These are phyloP conservation scores for Pyrenophora teres DNA, from an alignment of 2,329 filamentous ascomycete species.

Conservation along the genomic window DNA sequence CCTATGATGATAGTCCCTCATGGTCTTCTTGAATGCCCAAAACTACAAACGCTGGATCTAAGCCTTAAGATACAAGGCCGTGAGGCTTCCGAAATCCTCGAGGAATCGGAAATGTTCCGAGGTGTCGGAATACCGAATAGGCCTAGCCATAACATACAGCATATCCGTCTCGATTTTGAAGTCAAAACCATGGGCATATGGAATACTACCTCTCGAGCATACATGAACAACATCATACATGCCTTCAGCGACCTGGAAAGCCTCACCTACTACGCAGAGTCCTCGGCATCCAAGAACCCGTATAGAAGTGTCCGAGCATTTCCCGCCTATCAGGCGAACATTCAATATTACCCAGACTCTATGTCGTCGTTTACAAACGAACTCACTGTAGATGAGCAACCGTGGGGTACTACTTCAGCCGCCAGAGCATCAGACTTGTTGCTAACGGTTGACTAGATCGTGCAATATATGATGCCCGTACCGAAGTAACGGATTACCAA, in stretches of 20 bases:
- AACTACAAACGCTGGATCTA: constrained; percentile 4
- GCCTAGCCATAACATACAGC: neutral
- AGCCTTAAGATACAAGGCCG: constrained; percentile 1
- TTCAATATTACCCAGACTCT: constrained; percentile 15
- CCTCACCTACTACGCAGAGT: constrained; percentile 18
- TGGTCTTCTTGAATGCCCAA: neutral
- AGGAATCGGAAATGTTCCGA: neutral
- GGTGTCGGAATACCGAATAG: neutral
- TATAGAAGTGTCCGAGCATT: constrained; percentile 17
- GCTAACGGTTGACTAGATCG: constrained; percentile 7
- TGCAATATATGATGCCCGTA: constrained; percentile 19
- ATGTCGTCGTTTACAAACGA: neutral
- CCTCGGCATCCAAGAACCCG: constrained; percentile 16
- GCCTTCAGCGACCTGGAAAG: constrained; percentile 6
- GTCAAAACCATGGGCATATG: constrained; percentile 15
- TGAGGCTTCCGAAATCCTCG: neutral
- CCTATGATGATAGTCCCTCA: neutral
- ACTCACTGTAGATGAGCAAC: neutral
- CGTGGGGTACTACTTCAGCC: neutral
- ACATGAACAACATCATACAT: constrained; percentile 9
- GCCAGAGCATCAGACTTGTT: neutral
- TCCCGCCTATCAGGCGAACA: constrained; percentile 20
- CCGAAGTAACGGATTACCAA: constrained; percentile 22
- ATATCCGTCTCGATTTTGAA: constrained; percentile 21
- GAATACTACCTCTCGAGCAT: neutral